Evolutionary conservation across 208 protist species (phyloP).

Genomic region (Trypanosoma rangeli): DNA sequence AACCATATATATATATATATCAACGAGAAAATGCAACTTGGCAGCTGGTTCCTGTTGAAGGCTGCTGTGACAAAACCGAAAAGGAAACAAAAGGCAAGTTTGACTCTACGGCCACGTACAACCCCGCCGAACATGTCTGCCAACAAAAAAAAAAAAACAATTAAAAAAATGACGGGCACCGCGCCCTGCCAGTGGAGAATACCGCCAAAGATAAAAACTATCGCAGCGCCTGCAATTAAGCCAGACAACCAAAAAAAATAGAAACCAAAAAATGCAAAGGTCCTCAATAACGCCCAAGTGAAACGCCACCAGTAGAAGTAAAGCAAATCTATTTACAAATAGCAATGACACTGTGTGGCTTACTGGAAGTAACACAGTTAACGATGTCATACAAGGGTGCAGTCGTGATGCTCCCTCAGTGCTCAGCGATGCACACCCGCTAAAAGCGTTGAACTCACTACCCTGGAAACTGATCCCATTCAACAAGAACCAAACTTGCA

Average conservation of each 20-base stretch:
- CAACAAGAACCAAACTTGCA: neutral
- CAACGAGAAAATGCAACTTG: too few relatives aligned
- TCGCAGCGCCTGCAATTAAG: neutral
- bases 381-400: too few relatives aligned
- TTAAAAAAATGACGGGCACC: neutral
- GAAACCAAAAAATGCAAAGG: too few relatives aligned
- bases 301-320: too few relatives aligned
- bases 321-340: too few relatives aligned
- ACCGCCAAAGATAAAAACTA: neutral
- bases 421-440: neutral
- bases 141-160: too few relatives aligned
- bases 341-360: too few relatives aligned
- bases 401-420: too few relatives aligned
- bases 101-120: neutral
- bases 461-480: neutral
- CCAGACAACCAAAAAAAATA: neutral
- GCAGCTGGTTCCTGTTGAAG: neutral
- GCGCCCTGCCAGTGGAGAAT: neutral
- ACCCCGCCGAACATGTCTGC: neutral
- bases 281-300: too few relatives aligned
- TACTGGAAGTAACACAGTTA: too few relatives aligned
- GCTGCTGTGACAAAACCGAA: neutral
- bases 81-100: neutral
- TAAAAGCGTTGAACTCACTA: too few relatives aligned
- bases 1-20: constrained; percentile 3